Percentiles rank a stretch among this genome's conserved stretches.
Evolutionary conservation across 148 eudicot genomes (phyloP).

Genomic region (Vaccinium corymbosum): DNA sequence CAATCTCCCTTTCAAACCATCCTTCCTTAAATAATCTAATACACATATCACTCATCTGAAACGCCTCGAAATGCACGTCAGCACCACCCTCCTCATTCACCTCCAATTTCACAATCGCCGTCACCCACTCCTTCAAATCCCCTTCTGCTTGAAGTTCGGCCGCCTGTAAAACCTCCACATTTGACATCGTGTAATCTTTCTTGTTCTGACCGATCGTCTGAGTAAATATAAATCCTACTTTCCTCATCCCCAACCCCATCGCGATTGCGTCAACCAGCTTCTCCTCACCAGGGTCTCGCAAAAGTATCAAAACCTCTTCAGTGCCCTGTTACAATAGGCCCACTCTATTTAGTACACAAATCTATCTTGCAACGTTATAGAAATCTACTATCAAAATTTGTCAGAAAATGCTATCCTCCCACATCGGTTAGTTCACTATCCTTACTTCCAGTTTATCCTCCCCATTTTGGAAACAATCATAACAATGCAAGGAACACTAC

Average conservation of each 20-base stretch:
- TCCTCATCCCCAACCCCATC: constrained; percentile 76
- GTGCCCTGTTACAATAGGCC: constrained; percentile 36
- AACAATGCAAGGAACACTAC: neutral
- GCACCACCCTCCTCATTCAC: constrained; percentile 87
- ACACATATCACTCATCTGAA: constrained; percentile 98
- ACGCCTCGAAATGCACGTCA: constrained; percentile 95
- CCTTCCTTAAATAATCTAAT: constrained; percentile 81
- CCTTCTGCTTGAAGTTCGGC: constrained; percentile 74
- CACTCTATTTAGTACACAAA: neutral
- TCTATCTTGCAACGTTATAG: neutral
- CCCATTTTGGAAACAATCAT: no score
- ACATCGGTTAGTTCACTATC: neutral
- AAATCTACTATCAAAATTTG: neutral
- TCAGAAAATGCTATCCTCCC: neutral
- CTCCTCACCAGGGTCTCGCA: constrained; percentile 79
- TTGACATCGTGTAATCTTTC: constrained; percentile 78
- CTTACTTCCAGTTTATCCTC: no score
- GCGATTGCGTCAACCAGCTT: constrained; percentile 80
- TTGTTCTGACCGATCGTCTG: constrained; percentile 76
- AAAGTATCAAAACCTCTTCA: constrained; percentile 54
- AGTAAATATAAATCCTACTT: constrained; percentile 87
- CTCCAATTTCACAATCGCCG: constrained; percentile 81
- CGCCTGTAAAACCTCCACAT: constrained; percentile 75
- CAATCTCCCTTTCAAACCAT: constrained; percentile 66
- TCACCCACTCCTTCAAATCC: constrained; percentile 95